Conservation (phyloP, 345 rosid species). For the Brassica rapa region DNA sequence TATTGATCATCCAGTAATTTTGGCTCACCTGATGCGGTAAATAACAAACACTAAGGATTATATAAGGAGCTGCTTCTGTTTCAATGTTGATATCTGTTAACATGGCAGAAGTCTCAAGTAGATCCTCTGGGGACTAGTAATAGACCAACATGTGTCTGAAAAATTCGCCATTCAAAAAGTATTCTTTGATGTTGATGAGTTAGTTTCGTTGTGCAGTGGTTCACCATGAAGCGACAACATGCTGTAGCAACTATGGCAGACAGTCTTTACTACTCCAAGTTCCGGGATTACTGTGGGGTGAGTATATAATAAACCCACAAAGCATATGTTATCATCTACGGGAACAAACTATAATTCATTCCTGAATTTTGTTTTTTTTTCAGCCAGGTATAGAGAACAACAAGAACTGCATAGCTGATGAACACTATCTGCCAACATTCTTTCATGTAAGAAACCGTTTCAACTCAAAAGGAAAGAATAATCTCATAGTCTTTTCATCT, state of each 20-base stretch:
- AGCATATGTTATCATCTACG: neutral
- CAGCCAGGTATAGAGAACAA: slow-evolving; percentile 97
- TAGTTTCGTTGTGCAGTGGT: slow-evolving; percentile 70
- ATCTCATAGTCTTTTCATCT: neutral
- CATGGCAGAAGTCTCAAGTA: slow-evolving; percentile 18
- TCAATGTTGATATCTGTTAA: slow-evolving; percentile 7
- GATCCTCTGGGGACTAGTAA: slow-evolving; percentile 7
- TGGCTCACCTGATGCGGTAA: neutral
- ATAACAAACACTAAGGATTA: neutral
- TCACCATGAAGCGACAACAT: slow-evolving; percentile 93
- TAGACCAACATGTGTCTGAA: neutral
- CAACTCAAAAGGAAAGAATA: neutral
- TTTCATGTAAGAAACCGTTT: slow-evolving; percentile 62
- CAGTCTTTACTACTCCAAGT: slow-evolving; percentile 85
- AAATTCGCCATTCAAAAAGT: neutral
- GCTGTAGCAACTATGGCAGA: slow-evolving; percentile 91
- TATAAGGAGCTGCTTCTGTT: slow-evolving; percentile 14
- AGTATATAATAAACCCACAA: slow-evolving; percentile 9
- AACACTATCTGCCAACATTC: slow-evolving; percentile 94
- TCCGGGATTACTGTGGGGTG: slow-evolving; percentile 93
- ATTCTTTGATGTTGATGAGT: neutral
- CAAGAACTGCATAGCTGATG: slow-evolving; percentile 96
- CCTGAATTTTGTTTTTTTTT: slow-evolving; percentile 26
- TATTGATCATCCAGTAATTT: slow-evolving; percentile 3
- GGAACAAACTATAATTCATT: neutral